Percentiles rank a stretch among this genome's conserved stretches.
Evolutionary conservation across 805 yeast genomes (phyloP).

Genomic region (Yueomyces sinensis): DNA sequence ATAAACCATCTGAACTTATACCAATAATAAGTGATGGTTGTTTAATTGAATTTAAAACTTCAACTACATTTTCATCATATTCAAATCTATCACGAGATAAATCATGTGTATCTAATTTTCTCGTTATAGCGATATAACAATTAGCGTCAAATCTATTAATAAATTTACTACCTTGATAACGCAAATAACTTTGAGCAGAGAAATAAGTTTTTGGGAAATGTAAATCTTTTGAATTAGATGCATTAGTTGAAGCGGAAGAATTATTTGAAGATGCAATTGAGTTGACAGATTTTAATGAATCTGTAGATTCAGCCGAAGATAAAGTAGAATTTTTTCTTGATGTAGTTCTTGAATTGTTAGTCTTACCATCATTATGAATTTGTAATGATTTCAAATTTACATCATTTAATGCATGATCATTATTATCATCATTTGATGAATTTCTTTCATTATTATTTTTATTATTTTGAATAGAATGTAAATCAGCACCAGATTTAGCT

Average conservation of each 20-base stretch:
- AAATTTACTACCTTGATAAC: slow-evolving; percentile 91
- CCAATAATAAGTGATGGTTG: slow-evolving; percentile 84
- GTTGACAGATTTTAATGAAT: slow-evolving; percentile 18
- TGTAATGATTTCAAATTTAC: slow-evolving; percentile 47
- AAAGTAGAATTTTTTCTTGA: slow-evolving; percentile 5
- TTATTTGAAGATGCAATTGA: slow-evolving; percentile 21
- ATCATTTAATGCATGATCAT: too few relatives aligned
- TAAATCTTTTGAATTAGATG: slow-evolving; percentile 9
- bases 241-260: slow-evolving; percentile 9
- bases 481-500: slow-evolving; percentile 17
- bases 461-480: not conserved
- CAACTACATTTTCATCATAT: slow-evolving; percentile 24
- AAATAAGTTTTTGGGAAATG: slow-evolving; percentile 45
- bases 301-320: slow-evolving; percentile 14
- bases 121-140: slow-evolving; percentile 85
- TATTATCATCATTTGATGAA: slow-evolving; percentile 31
- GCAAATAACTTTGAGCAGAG: slow-evolving; percentile 87
- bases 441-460: slow-evolving; percentile 5
- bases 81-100: slow-evolving; percentile 61
- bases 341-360: slow-evolving; percentile 12
- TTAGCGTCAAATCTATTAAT: slow-evolving; percentile 88
- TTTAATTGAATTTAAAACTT: slow-evolving; percentile 43
- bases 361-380: slow-evolving; percentile 78
- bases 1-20: slow-evolving; percentile 81
- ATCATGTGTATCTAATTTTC: slow-evolving; percentile 93